Evolutionary conservation across 352 stramenopile species (phyloP), one percentile per base, ranked within the genome.

Genomic region (Phytophthora ramorum): DNA sequence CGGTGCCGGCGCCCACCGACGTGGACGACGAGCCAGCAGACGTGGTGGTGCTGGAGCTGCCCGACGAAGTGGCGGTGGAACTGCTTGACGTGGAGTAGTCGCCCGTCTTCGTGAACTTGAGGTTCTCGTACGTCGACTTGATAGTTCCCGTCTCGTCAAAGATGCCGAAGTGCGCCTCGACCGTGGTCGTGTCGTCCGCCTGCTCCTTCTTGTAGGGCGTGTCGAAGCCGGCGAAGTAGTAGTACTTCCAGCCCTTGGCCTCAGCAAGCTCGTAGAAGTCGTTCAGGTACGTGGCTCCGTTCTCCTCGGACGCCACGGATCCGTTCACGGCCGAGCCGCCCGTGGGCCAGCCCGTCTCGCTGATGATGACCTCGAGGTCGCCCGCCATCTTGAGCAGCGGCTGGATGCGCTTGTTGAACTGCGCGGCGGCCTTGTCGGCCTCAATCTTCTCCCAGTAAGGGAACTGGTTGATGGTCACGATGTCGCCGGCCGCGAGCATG

Each of bases 201-300:
- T 91, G 69, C 66, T 81, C 55, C 45, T 79, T 69, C 77, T 95
- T 95, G 76, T 89, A 93, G 28, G 83, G 74, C 45, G 86, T 91
- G 66, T 96, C 88, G 14, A 96, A 93, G 57, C 77, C 88, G 1
- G 85, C 76, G 62, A 96, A 96, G 77, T 93, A 96, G 78, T 93
- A 96, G 72, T 95, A 94, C 73, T 93, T 91, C 81, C 83, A 92
- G 20, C 79, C 78, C 58, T 91, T 66, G 30, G 74, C 58, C 16
- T 77, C 78, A 3, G 87, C 84, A 46, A 92, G 74, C 43, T 79
- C 41, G 61, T 84, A 87, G 55, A 96, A 93, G 75, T 94, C 81
- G 57, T 93, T 87, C 53, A 94, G 58, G 76, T 91, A 96, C 8
- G 49, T 76, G 13, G 77, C 81, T 41, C 75, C 80, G 47, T 79